Evolutionary conservation across 2,329 filamentous ascomycete genomes (phyloP), one percentile per base, ranked within the genome.

Genomic region (Neonectria punicea): DNA sequence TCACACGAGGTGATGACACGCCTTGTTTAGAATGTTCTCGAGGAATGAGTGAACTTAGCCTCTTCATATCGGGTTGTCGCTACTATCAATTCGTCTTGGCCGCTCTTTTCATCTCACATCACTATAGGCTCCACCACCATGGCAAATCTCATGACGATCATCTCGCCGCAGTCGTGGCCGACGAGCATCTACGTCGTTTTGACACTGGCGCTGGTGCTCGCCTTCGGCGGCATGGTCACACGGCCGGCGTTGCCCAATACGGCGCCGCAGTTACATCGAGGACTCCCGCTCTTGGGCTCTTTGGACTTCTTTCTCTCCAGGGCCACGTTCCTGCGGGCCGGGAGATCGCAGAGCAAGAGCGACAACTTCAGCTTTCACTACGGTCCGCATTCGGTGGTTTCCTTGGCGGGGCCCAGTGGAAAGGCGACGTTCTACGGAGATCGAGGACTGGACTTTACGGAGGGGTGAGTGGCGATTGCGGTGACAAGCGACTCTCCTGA

Each of bases 311-410:
- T 55, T 32, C 30, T 30, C 16, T 13, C 20, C 16, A 28, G 58
- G 2, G 18, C 16, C 18, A 22, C n/a, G 20, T 55, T 61, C 16
- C 18, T 55, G 9, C 13, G 13, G 5, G 4, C 16, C 5, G 39
- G 44, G 13, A 56, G 9, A n/a, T 14, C 10, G 13, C 30, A 41
- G n/a, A 56, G 41, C 14, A 36, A 36, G 16, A 56, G 5, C 9
- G 50, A 32, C n/a, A 18, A 55, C 3, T 61, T 61, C 43, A 61
- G 58, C 41, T 61, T 61, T 30, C 20, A 61, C 32, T 54, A 55
- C 7, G 58, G 58, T 9, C 50, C 50, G n/a, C 41, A 55, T 43
- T 4, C 30, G 6, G 50, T 61, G 2, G 53, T 61, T 6, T 30
- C 41, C 18, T 16, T 61, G 13, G 28, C 28, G 2, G 58, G 58